Base-by-base conservation (phyloP, 2,329 filamentous ascomycete species). In the Huntiella decipiens region DNA sequence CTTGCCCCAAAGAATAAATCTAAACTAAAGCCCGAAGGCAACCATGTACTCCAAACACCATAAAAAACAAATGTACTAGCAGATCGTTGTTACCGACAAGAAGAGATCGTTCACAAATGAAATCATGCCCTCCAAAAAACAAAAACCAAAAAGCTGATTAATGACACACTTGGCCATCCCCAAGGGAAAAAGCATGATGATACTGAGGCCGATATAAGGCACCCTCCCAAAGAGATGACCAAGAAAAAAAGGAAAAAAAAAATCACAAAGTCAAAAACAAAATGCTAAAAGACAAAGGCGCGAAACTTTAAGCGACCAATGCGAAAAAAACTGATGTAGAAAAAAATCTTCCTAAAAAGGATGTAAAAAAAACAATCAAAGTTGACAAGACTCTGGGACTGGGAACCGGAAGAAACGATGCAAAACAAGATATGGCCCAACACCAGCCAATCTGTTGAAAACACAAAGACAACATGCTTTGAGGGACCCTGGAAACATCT, bases 281-380 rank as follows among this genome's bases (percentile, higher is more conserved):
- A 16, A 16, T 16, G 15, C 15, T 13, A 38, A 38, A 38, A 17
- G 19, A 38, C 37, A 38, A 15, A 38, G 37, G 19, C 37, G 4
- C 10, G 17, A 38, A 16, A 15, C 10, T 6, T 31, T 31, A 41
- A 11, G 39, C 7, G 6, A 41, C 11, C n/a, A 31, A 11, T 31
- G 37, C 10, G 35, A 45, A 41, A 5, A 45, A n/a, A 37, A 32
- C 35, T n/a, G 10, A 19, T 19, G 11, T 8, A 39, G 12, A 22
- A 42, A 39, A 37, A 13, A 16, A 40, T 39, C 31, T 37, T 40
- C 33, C 40, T 38, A 43, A 36, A 15, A 42, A 12, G 31, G 28
- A 7, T 4, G 28, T n/a, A 38, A 12, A 47, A 38, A 48, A 13
- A 34, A 22, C 8, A 31, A 10, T 38, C 12, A 17, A 43, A 42